Evolutionary conservation across 768 basidiomycete species (phyloP).

Genomic region (Hygrophorus russula): DNA sequence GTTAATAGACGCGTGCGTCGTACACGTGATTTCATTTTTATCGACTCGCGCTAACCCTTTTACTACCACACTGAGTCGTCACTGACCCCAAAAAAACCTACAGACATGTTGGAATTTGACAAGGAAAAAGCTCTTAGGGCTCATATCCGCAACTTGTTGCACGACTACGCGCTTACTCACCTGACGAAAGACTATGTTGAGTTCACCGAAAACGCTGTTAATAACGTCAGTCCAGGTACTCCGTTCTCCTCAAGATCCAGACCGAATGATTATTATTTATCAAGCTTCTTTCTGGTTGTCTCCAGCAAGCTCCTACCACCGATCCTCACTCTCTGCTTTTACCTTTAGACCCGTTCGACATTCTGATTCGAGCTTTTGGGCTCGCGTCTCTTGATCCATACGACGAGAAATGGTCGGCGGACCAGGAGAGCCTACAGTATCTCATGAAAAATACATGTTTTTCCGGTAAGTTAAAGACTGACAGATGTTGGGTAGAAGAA

Average conservation of each 20-base stretch:
- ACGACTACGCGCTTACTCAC: constrained; percentile 42
- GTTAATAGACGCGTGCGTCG: too few species aligned
- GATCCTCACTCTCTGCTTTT: constrained; percentile 42
- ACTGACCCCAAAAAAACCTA: too few species aligned
- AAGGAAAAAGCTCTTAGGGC: constrained; percentile 12
- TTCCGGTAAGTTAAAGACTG: constrained; percentile 20
- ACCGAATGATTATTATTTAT: neutral
- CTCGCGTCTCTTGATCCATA: constrained; percentile 23
- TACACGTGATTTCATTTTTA: too few species aligned
- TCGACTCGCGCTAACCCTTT: too few species aligned
- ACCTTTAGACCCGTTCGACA: constrained; percentile 36
- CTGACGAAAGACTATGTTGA: constrained; percentile 43
- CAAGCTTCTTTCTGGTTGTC: constrained; percentile 30
- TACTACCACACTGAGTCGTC: too few species aligned
- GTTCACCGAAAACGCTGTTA: constrained; percentile 38
- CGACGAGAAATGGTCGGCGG: constrained; percentile 34
- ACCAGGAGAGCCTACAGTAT: constrained; percentile 20
- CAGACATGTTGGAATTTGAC: neutral
- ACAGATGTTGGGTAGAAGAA: constrained; percentile 25
- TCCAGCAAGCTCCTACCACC: constrained; percentile 31
- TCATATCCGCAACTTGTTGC: constrained; percentile 45
- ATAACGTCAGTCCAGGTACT: constrained; percentile 26
- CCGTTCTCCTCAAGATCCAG: neutral
- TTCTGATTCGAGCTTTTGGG: constrained; percentile 23
- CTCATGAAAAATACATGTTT: constrained; percentile 17